phyloP scores from a whole-genome alignment of 2,329 filamentous ascomycete species.

The Ambrosiella cleistominuta region DNA sequence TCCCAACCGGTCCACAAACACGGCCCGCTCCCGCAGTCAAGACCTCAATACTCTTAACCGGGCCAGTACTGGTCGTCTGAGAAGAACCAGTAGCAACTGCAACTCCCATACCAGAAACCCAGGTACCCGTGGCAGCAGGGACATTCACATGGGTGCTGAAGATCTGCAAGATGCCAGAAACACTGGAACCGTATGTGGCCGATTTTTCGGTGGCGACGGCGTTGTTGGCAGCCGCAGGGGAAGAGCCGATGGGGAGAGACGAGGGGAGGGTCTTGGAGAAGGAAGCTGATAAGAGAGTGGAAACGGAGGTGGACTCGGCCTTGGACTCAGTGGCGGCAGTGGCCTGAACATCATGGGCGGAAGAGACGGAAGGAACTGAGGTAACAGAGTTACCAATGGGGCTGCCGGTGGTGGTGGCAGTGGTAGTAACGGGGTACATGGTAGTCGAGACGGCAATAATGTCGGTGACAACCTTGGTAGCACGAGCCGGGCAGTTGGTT shows the following conservation, averaged over 20 bases:
- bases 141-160: neutral
- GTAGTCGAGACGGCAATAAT: conserved; percentile 28
- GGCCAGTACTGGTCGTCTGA: neutral
- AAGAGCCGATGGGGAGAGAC: too few relatives aligned
- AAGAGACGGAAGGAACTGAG: neutral
- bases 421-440: conserved; percentile 22
- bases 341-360: neutral
- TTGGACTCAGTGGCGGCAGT: neutral
- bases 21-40: neutral
- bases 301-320: neutral
- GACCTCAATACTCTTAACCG: neutral
- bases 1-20: neutral
- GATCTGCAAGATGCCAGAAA: neutral
- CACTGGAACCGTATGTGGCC: conserved; percentile 7
- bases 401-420: neutral
- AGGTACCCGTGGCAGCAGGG: neutral
- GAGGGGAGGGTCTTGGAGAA: too few relatives aligned
- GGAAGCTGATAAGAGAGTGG: neutral
- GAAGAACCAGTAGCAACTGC: neutral
- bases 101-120: neutral
- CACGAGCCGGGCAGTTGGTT: conserved; percentile 21
- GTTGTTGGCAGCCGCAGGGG: neutral
- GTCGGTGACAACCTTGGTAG: conserved; percentile 23
- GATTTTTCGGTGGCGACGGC: conserved; percentile 1
- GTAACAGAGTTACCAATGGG: neutral